Percentiles rank a stretch among this genome's conserved stretches.
Evolutionary conservation across 2,329 filamentous ascomycete species (phyloP).

Genomic region (Aspergillus novofumigatus): DNA sequence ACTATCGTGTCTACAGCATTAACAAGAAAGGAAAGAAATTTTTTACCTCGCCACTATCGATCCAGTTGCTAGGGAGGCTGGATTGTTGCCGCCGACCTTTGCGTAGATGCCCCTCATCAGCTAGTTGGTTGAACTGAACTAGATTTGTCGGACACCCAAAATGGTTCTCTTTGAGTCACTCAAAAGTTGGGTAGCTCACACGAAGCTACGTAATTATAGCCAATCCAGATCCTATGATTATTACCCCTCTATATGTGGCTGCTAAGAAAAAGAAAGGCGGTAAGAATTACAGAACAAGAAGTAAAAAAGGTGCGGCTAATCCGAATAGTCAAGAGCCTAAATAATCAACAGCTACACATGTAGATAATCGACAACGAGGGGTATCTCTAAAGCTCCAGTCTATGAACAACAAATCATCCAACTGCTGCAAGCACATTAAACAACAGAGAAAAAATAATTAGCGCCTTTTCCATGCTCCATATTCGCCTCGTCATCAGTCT

Average conservation of each 20-base stretch:
- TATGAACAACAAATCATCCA: neutral
- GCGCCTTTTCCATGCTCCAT: constrained; percentile 7
- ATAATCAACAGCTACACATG: neutral
- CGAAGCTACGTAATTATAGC: constrained; percentile 10
- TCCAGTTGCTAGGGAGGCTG: neutral
- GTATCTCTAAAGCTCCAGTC: neutral
- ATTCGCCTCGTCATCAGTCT: neutral
- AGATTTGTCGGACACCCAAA: neutral
- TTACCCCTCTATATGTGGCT: neutral
- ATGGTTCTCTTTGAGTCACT: neutral
- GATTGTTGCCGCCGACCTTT: neutral
- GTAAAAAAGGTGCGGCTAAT: constrained; percentile 1
- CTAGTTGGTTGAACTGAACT: neutral
- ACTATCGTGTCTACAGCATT: neutral
- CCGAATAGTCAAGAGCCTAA: neutral
- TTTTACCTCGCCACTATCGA: neutral
- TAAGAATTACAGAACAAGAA: constrained; percentile 1
- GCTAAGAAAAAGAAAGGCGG: neutral
- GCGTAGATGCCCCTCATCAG: neutral
- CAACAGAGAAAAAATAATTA: neutral
- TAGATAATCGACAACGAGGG: neutral
- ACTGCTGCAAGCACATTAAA: neutral
- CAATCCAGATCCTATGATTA: constrained; percentile 7
- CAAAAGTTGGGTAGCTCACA: neutral
- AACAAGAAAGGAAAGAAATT: neutral